phyloP scores from a whole-genome alignment of 495 filamentous ascomycete species.

The Hyphodiscus hymeniophilus region DNA sequence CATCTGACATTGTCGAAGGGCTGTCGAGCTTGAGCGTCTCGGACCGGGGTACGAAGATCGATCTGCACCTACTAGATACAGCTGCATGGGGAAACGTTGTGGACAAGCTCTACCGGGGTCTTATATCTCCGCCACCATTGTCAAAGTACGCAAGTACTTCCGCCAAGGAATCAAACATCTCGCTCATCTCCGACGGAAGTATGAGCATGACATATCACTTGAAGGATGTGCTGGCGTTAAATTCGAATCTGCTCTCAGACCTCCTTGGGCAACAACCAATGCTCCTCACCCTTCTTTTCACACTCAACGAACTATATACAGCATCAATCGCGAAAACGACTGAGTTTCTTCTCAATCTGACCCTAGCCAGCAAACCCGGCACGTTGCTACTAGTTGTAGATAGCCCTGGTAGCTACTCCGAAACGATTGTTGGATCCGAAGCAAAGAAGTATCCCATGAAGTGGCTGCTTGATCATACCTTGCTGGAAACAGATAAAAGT shows the following conservation, averaged over 20 bases:
- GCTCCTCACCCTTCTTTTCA: slow-evolving; percentile 82
- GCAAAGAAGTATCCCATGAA: slow-evolving; percentile 84
- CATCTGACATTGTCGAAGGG: neutral
- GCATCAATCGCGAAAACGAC: slow-evolving; percentile 68
- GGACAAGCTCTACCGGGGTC: slow-evolving; percentile 34
- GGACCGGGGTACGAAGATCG: slow-evolving; percentile 23
- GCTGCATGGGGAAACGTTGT: slow-evolving; percentile 66
- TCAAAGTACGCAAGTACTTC: slow-evolving; percentile 49
- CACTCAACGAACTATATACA: slow-evolving; percentile 90
- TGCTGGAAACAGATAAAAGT: slow-evolving; percentile 37
- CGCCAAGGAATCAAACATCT: slow-evolving; percentile 32
- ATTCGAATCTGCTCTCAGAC: slow-evolving; percentile 30
- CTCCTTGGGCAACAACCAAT: slow-evolving; percentile 27
- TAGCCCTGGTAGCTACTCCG: slow-evolving; percentile 87
- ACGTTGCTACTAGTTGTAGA: slow-evolving; percentile 80
- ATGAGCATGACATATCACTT: slow-evolving; percentile 47
- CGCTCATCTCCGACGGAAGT: slow-evolving; percentile 3
- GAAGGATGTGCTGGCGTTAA: slow-evolving; percentile 52
- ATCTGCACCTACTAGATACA: slow-evolving; percentile 67
- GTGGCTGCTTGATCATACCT: slow-evolving; percentile 79
- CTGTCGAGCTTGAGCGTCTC: slow-evolving; percentile 1
- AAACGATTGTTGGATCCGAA: slow-evolving; percentile 50
- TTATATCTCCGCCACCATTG: slow-evolving; percentile 38
- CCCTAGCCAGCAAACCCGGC: slow-evolving; percentile 41
- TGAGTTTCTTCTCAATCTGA: slow-evolving; percentile 58